Evolutionary conservation across 306 rosid genomes (phyloP), one percentile per base, ranked within the genome.

Genomic region (Gastrolobium villosum): DNA sequence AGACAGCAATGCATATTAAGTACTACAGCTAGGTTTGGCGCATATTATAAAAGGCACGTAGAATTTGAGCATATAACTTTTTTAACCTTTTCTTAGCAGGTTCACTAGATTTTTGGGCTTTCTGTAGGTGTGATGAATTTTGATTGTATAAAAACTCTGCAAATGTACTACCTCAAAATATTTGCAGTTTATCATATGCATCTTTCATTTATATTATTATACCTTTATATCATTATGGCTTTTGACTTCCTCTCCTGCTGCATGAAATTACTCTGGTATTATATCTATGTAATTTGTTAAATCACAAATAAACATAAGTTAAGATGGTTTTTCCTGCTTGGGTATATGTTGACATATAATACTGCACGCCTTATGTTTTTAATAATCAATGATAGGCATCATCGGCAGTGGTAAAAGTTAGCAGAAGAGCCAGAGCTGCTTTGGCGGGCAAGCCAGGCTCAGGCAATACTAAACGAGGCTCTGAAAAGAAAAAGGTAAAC

Each of bases 401-500:
- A 72, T 77, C 86, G 15, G 85, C 59, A 50, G 85, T 82, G 72
- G 77, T 90, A 81, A 95, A 87, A 86, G 78, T 88, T 50, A 89
- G 92, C 84, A 93, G 94, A 87, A 91, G 92, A 83, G 63, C 87
- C 3, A 78, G 88, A 64, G 93, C 81, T 59, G 77, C 89, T 77
- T 69, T 89, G 68, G 70, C 87, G 7, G 78, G 88, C 73, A 92
- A 91, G 79, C 89, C 84, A 43, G 87, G 88, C 65, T 79, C 88
- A 34, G 50, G 83, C 65, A 81, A 79, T 78, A 81, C 71, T 54
- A 92, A 88, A 85, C 91, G 93, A 49, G 88, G 83, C 36, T 86
- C 91, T 44, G 98, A 91, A 85, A 95, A 89, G 92, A 95, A 90
- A 82, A 95, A 87, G 90, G 99, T 86, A 72, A 32, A 84, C 62